Evolutionary conservation across 768 basidiomycete genomes (phyloP), one percentile per base, ranked within the genome.

Genomic region (Mycena capillaripes): DNA sequence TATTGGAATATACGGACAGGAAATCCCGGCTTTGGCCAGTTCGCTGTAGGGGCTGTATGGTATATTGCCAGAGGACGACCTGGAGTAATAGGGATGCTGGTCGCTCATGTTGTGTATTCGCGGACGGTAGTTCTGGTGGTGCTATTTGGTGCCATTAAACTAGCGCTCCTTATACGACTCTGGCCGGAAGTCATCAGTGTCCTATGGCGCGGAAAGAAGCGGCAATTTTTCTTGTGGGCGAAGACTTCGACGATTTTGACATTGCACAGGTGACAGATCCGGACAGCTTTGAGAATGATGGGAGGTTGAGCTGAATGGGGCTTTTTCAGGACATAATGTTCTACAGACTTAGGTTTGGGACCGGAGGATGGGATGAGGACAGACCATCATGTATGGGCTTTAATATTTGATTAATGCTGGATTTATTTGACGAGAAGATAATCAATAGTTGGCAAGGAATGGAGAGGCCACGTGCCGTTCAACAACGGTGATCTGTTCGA

Each of bases 21-120:
- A 62, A 42, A 63, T 69, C 7, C 59, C 69, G 9, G 69, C 60
- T 29, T 63, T 44, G 23, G 40, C 53, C 2, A 70, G 69, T n/a
- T 60, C 56, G 42, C 69, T 70, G 53, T 70, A 70, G 0, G 60
- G 56, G 52, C 69, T 70, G 29, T 29, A 38, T 2, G 61, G 53
- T 8, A 62, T 56, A 23, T 70, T 70, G 1, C 44, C 40, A 4
- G 66, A 57, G 3, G 59, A 69, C 21, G 68, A 44, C 1, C 42
- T 12, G 5, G 36, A 14, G 46, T 69, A 42, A 32, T 69, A 34
- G 27, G 50, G 38, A 9, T 21, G 58, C 9, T 57, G 48, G 38
- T 61, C 38, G 9, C 48, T 56, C 68, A 69, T 69, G 23, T 7
- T 61, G 29, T 4, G 14, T 29, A 30, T 53, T 53, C 16, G 52